A percentile compares a stretch with the other conserved stretches of the same genome.
These are phyloP conservation scores for grape (Vitis vinifera) DNA, from an alignment of 164 flowering plant species.

Conservation along the genomic window DNA sequence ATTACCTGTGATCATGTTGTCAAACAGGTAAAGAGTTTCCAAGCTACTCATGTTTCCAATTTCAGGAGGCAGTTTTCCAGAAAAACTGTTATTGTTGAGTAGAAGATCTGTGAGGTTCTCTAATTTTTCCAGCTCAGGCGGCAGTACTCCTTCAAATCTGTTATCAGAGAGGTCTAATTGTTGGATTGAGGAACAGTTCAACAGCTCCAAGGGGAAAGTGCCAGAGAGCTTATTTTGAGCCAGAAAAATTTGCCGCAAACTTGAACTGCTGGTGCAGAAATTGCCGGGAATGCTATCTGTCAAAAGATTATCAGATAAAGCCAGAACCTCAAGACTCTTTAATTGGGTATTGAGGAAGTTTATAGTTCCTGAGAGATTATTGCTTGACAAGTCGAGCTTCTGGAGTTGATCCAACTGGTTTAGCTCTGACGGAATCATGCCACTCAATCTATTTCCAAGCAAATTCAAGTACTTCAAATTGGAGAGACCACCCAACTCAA, in stretches of 20 bases:
- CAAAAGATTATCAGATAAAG: constrained; percentile 59
- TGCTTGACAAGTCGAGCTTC: constrained; percentile 68
- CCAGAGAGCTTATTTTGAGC: constrained; percentile 63
- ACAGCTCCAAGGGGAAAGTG: constrained; percentile 49
- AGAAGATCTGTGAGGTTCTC: constrained; percentile 57
- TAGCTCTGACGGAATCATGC: constrained; percentile 60
- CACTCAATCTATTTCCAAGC: constrained; percentile 67
- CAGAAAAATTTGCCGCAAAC: constrained; percentile 49
- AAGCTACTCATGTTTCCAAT: constrained; percentile 71
- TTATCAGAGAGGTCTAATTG: constrained; percentile 78
- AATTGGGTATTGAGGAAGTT: constrained; percentile 34
- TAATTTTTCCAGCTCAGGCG: constrained; percentile 45
- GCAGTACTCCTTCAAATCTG: constrained; percentile 54
- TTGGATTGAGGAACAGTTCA: constrained; percentile 59
- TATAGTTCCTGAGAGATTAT: constrained; percentile 65
- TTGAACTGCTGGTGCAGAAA: constrained; percentile 53
- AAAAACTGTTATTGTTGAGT: constrained; percentile 84
- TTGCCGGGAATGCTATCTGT: constrained; percentile 45
- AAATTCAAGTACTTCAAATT: constrained; percentile 72
- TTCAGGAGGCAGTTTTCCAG: constrained; percentile 62
- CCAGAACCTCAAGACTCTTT: constrained; percentile 49
- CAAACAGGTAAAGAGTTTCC: constrained; percentile 54
- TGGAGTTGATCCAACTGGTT: constrained; percentile 53
- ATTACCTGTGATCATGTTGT: constrained; percentile 61
- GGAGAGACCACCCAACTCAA: constrained; percentile 42